These are phyloP conservation scores for Clonostachys chloroleuca DNA, from an alignment of 2,329 filamentous ascomycete species.

Conservation along the genomic window DNA sequence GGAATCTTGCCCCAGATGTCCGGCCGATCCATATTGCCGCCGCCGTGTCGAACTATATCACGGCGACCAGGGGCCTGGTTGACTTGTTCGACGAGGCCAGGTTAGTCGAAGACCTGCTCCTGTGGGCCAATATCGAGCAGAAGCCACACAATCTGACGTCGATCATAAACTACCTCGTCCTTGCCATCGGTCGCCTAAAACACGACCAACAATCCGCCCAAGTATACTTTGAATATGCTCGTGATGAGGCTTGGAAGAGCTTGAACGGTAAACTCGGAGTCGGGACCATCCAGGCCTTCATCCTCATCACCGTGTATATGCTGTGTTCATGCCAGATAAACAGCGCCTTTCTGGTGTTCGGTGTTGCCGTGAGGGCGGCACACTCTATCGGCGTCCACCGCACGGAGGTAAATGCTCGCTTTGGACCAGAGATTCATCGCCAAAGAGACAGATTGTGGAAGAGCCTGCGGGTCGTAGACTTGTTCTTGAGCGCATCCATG, in stretches of 20 bases:
- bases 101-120: slow-evolving; percentile 30
- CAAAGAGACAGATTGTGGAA: slow-evolving; percentile 49
- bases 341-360: slow-evolving; percentile 49
- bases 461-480: slow-evolving; percentile 44
- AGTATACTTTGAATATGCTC: slow-evolving; percentile 44
- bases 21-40: slow-evolving; percentile 13
- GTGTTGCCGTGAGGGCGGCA: slow-evolving; percentile 45
- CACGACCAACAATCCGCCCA: slow-evolving; percentile 33
- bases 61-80: slow-evolving; percentile 37
- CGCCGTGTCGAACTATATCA: slow-evolving; percentile 27
- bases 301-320: slow-evolving; percentile 48
- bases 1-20: slow-evolving; percentile 17
- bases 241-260: slow-evolving; percentile 35
- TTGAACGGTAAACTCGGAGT: slow-evolving; percentile 42
- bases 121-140: slow-evolving; percentile 31
- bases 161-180: slow-evolving; percentile 41
- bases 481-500: slow-evolving; percentile 50
- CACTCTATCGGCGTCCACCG: slow-evolving; percentile 49
- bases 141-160: slow-evolving; percentile 29
- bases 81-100: slow-evolving; percentile 39
- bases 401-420: slow-evolving; percentile 48
- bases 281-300: slow-evolving; percentile 43
- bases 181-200: slow-evolving; percentile 43
- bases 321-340: slow-evolving; percentile 51
- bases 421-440: slow-evolving; percentile 33